Base-by-base conservation (phyloP, 805 yeast species). In the Tetrapisispora nanseiensis region DNA sequence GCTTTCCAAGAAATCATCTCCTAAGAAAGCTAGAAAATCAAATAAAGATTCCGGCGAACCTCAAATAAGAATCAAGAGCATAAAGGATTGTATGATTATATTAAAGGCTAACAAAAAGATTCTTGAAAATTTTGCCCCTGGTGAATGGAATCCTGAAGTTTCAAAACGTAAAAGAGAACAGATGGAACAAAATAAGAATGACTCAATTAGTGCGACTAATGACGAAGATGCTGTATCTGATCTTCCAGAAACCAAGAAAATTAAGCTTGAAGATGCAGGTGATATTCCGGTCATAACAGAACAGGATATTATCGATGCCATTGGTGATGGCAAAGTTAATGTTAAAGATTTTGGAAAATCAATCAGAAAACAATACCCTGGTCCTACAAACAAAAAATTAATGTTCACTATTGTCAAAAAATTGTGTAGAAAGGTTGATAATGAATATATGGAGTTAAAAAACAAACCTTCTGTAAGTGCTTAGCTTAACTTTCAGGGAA, bases 71-170 rank as follows among this genome's bases (percentile, higher is more conserved):
- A 72, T 76, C 23, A 69, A 70, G 46, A 70, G 74, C 39, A 63
- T 59, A 47, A 74, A 71, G 18, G 62, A 67, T 43, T 82, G 84
- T 33, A 54, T 74, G 47, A 75, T 83, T 36, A 74, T 76, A 12
- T 63, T 89, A 34, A 82, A 73, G 51, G 83, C 87, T 1, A 76
- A 82, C 6, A 69, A 74, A 12, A 68, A 70, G 30, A 68, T 83
- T 13, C 68, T 89, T 45, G 59, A 65, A 15, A 73, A 73, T 29
- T 86, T 87, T 65, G 92, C 92, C 2, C 65, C 59, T 16, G 95
- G 95, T 22, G 84, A 78, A 41, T 89, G 96, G 96, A 81, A 81
- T 61, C 90, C 95, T 19, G 57, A 60, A 27, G 45, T 39, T 11
- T 68, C 68, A 10, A 65, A 61, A 18, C 69, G 51, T 40, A 58